Evolutionary conservation across 2,329 filamentous ascomycete genomes (phyloP).

Genomic region (Verticillium nubilum): DNA sequence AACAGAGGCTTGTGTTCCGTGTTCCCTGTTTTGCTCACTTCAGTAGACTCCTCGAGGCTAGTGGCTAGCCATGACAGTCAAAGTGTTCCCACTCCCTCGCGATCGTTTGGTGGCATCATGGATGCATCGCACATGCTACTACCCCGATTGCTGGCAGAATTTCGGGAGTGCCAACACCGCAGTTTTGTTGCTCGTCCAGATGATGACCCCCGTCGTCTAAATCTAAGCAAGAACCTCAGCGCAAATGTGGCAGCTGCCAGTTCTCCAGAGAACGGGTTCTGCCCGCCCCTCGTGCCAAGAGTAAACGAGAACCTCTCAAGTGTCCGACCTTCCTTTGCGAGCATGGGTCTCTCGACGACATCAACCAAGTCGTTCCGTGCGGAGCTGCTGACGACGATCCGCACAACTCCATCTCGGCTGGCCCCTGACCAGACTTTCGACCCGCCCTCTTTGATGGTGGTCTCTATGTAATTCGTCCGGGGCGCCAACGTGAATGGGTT

Average conservation of each 20-base stretch:
- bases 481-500: conserved; percentile 6
- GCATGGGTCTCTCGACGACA: conserved; percentile 1
- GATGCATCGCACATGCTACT: conserved; percentile 12
- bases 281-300: conserved; percentile 9
- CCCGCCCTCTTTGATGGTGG: conserved; percentile 2
- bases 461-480: conserved; percentile 4
- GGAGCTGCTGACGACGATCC: conserved; percentile 12
- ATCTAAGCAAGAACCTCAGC: conserved; percentile 6
- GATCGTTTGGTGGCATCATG: conserved; percentile 11
- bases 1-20: neutral
- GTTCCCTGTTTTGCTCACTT: neutral
- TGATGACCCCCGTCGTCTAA: conserved; percentile 4
- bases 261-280: conserved; percentile 14
- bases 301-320: conserved; percentile 12
- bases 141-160: conserved; percentile 11
- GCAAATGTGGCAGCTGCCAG: conserved; percentile 11
- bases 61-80: neutral
- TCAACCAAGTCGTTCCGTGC: conserved; percentile 10
- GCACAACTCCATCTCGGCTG: neutral
- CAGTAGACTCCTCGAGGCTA: neutral
- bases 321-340: conserved; percentile 1
- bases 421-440: neutral
- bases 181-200: conserved; percentile 12
- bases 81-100: neutral
- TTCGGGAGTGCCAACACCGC: conserved; percentile 8